Base-by-base conservation (phyloP, 1,139 yeast genomes). In the Meyerozyma carpophila region DNA sequence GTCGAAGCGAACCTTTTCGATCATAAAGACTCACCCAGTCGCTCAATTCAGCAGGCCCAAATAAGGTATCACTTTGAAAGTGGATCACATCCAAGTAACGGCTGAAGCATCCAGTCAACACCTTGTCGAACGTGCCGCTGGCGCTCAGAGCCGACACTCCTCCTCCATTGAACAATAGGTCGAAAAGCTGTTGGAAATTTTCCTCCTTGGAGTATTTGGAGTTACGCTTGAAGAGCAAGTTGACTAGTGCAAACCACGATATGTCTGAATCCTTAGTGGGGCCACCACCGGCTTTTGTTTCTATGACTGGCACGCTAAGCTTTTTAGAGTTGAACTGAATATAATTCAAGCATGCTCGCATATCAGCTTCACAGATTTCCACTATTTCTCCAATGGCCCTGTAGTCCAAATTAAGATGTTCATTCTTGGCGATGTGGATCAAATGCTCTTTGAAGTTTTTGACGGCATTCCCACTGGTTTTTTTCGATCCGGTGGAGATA, bases 21-120 rank as follows among this genome's bases (percentile, higher is more conserved):
- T 90, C 97, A 50, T 81, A 77, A 57, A 84, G 85, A 50, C 66
- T 75, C 26, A 87, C 59, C 96, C 96, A 91, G 49, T 89, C 95
- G 39, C 88, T 79, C 11, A 89, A 64, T 37, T 64, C 68, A 11
- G 79, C 64, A 0, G 95, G 89, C 50, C 84, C 84, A 2, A 55
- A 52, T 31, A 89, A 63, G 37, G 82, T 70, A 49, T 79, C 83
- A 55, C 88, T 96, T 41, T 84, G 82, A 51, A 75, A 78, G 46
- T 80, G 62, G 0, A 69, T 76, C 8, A 58, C 61, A 52, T 73
- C 78, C 47, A 73, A 60, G 57, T 83, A 89, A 39, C 75, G 63
- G 41, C 83, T 76, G 62, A 89, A 91, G 54, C 93, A 84, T 1
- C 95, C 95, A 48, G 71, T 71, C 2, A 85, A 61, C 8, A 90